Conservation (phyloP, 202 grass and related monocot genomes). For the Zizania palustris region DNA sequence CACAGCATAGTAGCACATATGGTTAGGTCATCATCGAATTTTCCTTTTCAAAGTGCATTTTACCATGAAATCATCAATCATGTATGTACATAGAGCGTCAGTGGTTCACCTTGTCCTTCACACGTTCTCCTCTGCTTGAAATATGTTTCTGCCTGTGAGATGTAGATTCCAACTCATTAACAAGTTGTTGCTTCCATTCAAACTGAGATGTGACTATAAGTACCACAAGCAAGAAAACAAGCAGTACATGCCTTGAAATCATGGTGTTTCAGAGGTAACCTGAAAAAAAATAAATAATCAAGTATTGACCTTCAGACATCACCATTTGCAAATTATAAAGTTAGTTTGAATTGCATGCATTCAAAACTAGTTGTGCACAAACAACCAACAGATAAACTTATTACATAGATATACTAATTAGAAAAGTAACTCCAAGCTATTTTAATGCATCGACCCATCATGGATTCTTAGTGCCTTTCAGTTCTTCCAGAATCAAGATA, state of each 20-base stretch:
- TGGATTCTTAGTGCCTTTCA: not conserved
- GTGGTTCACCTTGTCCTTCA: conserved; percentile 76
- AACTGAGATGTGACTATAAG: conserved; percentile 80
- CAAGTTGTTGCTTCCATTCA: conserved; percentile 80
- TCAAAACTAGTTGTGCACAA: not conserved
- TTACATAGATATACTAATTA: not conserved
- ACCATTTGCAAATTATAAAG: conserved; percentile 4
- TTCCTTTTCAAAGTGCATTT: not conserved
- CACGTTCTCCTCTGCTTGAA: conserved; percentile 72
- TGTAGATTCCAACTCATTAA: conserved; percentile 62
- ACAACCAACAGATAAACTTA: not conserved
- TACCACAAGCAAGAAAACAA: conserved; percentile 62
- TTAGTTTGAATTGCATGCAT: not conserved
- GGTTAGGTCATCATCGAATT: not conserved
- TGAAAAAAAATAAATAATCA: conserved; percentile 24
- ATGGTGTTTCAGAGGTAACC: conserved; percentile 46
- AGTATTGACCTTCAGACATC: conserved; percentile 2
- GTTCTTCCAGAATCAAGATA: not conserved
- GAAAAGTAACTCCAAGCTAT: not conserved
- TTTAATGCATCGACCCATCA: not conserved
- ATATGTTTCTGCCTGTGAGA: conserved; percentile 54
- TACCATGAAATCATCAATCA: not conserved
- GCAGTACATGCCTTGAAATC: conserved; percentile 57
- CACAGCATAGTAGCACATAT: not conserved
- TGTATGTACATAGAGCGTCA: not conserved